phyloP scores from a whole-genome alignment of 192 early-diverging fungal genomes.

The Cladochytrium replicatum region DNA sequence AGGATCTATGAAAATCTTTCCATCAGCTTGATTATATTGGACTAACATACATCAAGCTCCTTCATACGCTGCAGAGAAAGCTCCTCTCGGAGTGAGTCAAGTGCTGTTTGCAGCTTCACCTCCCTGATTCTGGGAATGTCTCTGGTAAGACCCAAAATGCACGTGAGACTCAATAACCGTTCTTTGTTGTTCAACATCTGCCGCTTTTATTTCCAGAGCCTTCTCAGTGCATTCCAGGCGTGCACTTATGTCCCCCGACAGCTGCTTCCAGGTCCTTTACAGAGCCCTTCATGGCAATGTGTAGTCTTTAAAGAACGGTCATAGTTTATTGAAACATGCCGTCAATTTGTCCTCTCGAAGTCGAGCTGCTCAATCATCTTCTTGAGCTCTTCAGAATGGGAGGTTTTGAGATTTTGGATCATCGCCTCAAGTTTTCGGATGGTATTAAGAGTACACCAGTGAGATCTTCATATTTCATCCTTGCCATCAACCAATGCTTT shows the following conservation, averaged over 20 bases:
- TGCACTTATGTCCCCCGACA: constrained; percentile 18
- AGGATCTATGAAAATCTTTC: background rate
- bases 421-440: no score
- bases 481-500: no score
- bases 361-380: constrained; percentile 12
- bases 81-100: background rate
- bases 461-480: no score
- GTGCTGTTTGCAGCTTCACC: background rate
- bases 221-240: constrained; percentile 23
- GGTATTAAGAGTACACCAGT: no score
- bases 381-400: constrained; percentile 23
- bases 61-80: background rate
- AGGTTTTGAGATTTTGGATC: no score
- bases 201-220: constrained; percentile 29
- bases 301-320: no score
- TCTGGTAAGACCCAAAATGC: background rate
- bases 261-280: no score
- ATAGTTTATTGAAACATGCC: constrained; percentile 20
- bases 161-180: background rate
- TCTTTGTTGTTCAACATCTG: constrained; percentile 14
- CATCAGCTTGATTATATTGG: background rate
- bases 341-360: constrained; percentile 27
- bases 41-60: background rate
- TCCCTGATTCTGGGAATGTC: no score
- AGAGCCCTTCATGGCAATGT: no score